Conservation (phyloP, 1,284 basidiomycete species). For the Austropuccinia psidii region DNA sequence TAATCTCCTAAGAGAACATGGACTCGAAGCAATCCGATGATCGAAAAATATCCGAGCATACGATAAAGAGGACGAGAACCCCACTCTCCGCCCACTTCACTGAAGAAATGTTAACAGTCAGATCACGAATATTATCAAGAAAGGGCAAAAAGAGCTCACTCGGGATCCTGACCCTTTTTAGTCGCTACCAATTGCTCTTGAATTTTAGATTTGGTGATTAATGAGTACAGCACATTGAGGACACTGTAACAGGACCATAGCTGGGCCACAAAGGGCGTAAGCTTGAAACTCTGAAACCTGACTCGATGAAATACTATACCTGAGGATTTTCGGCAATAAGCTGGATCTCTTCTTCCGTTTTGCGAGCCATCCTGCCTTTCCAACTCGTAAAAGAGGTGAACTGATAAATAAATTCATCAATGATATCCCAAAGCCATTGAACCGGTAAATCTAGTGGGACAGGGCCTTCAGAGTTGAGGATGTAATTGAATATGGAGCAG, state of each 20-base stretch:
- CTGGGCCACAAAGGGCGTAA: slow-evolving; percentile 47
- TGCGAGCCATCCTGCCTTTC: slow-evolving; percentile 73
- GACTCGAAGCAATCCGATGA: slow-evolving; percentile 88
- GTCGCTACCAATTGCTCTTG: slow-evolving; percentile 84
- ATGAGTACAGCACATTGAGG: slow-evolving; percentile 91
- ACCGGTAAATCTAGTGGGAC: slow-evolving; percentile 85
- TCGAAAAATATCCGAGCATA: slow-evolving; percentile 94
- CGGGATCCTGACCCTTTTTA: slow-evolving; percentile 65
- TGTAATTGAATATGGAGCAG: slow-evolving; percentile 95
- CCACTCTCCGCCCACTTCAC: slow-evolving; percentile 83
- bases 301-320: slow-evolving; percentile 13
- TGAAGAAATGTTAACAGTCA: slow-evolving; percentile 45
- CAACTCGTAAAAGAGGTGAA: slow-evolving; percentile 93
- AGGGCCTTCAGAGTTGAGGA: slow-evolving; percentile 87
- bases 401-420: slow-evolving; percentile 99
- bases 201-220: slow-evolving; percentile 93
- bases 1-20: slow-evolving; percentile 95
- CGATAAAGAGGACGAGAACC: slow-evolving; percentile 82
- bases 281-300: too few species aligned
- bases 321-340: slow-evolving; percentile 48
- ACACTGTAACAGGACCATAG: slow-evolving; percentile 98
- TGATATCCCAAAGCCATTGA: slow-evolving; percentile 98
- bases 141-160: slow-evolving; percentile 53
- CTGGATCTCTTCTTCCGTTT: slow-evolving; percentile 63
- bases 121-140: background rate